Percentiles rank a stretch among this genome's conserved stretches.
Evolutionary conservation across 495 filamentous ascomycete species (phyloP).

Genomic region (Daldinia childiae): DNA sequence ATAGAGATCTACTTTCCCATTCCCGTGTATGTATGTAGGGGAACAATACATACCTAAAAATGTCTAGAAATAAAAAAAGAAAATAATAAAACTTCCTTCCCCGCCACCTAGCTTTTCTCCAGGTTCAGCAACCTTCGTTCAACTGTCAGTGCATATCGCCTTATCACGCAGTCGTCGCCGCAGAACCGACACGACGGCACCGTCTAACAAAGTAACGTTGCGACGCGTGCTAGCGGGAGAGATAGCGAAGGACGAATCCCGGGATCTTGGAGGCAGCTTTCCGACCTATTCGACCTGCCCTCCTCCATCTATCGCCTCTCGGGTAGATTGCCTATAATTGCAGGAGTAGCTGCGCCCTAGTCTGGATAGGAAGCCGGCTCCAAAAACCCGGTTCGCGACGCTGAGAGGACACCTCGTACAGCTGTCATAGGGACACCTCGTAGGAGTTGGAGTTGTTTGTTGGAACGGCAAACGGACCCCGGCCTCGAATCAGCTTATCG

Average conservation of each 20-base stretch:
- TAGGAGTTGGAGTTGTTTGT: slow-evolving; percentile 28
- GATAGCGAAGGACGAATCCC: slow-evolving; percentile 28
- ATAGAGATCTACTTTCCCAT: background rate
- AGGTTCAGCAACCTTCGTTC: background rate
- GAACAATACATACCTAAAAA: background rate
- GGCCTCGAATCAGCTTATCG: slow-evolving; percentile 30
- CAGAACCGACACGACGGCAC: slow-evolving; percentile 22
- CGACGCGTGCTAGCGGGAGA: slow-evolving; percentile 29
- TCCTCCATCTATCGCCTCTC: background rate
- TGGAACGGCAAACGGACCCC: slow-evolving; percentile 22
- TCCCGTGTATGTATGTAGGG: background rate
- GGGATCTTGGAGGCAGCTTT: slow-evolving; percentile 6
- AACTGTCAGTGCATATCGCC: slow-evolving; percentile 34
- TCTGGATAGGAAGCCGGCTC: slow-evolving; percentile 26
- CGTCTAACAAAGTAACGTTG: slow-evolving; percentile 41
- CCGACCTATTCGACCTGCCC: background rate
- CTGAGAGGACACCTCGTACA: slow-evolving; percentile 11
- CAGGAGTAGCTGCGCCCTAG: slow-evolving; percentile 28
- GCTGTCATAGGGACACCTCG: background rate
- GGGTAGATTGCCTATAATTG: slow-evolving; percentile 13
- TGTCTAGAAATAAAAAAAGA: slow-evolving; percentile 12
- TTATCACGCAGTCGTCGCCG: slow-evolving; percentile 20
- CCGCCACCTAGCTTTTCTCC: background rate
- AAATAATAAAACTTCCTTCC: slow-evolving; percentile 20
- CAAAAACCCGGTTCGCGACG: slow-evolving; percentile 12